phyloP scores from a whole-genome alignment of 768 basidiomycete species.

The Tulasnella sp. region DNA sequence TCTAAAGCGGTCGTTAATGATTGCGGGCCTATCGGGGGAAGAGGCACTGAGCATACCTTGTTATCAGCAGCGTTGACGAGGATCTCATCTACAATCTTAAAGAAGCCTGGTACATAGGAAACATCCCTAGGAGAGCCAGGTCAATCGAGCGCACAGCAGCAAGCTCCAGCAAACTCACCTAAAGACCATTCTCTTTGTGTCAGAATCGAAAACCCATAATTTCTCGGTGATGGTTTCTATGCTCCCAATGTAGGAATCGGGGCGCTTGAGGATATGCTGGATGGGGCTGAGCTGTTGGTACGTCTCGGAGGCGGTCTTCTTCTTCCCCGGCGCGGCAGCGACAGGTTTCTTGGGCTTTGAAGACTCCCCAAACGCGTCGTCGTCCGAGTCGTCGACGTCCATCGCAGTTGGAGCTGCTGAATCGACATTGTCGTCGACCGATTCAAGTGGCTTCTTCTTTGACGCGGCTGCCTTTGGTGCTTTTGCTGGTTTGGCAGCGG shows the following conservation, averaged over 20 bases:
- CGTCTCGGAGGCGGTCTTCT: constrained; percentile 83
- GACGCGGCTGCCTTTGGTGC: constrained; percentile 44
- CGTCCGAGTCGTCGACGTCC: constrained; percentile 44
- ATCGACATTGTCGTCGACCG: constrained; percentile 60
- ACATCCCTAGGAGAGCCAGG: constrained; percentile 37
- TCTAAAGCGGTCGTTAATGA: constrained; percentile 47
- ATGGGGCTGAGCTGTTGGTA: constrained; percentile 91
- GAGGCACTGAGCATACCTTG: constrained; percentile 59
- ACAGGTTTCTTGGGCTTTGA: constrained; percentile 39
- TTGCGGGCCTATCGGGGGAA: background rate
- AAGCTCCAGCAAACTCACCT: constrained; percentile 52
- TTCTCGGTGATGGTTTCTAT: constrained; percentile 79
- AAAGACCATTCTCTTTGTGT: constrained; percentile 75
- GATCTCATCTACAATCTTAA: constrained; percentile 99
- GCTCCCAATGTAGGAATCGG: constrained; percentile 95
- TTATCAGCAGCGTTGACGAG: constrained; percentile 99
- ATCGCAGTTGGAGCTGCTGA: constrained; percentile 39
- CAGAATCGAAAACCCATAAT: constrained; percentile 93
- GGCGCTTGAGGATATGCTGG: constrained; percentile 88
- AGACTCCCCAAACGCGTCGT: constrained; percentile 35
- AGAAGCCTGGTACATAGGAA: constrained; percentile 93
- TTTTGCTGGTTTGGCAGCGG: constrained; percentile 40
- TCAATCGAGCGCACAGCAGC: background rate
- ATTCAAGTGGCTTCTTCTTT: constrained; percentile 59
- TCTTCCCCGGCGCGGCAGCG: constrained; percentile 46